Evolutionary conservation across 768 basidiomycete genomes (phyloP).

Genomic region (Kwoniella shandongensis): DNA sequence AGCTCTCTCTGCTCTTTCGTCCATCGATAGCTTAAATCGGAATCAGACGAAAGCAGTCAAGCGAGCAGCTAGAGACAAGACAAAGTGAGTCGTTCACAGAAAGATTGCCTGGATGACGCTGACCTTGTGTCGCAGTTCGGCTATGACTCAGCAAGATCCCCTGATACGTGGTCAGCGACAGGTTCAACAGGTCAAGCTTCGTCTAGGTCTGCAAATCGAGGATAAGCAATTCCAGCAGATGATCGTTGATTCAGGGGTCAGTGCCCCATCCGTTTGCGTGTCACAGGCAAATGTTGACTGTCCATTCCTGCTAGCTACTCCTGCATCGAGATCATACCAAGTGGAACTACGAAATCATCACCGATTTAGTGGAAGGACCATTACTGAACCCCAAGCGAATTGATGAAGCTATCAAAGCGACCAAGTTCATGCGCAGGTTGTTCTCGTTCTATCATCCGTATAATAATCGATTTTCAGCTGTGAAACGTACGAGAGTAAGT

Average conservation of each 20-base stretch:
- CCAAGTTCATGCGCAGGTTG: slow-evolving; percentile 83
- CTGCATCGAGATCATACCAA: slow-evolving; percentile 81
- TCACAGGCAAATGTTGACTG: neutral
- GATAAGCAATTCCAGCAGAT: slow-evolving; percentile 83
- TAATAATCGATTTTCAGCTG: slow-evolving; percentile 76
- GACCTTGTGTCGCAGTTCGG: slow-evolving; percentile 33
- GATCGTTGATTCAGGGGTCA: slow-evolving; percentile 81
- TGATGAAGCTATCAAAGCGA: slow-evolving; percentile 90
- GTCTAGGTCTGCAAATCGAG: slow-evolving; percentile 91
- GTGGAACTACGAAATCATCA: slow-evolving; percentile 87
- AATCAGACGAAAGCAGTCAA: slow-evolving; percentile 68
- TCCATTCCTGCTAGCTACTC: slow-evolving; percentile 63
- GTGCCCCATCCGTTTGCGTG: slow-evolving; percentile 10
- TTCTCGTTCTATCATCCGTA: slow-evolving; percentile 92
- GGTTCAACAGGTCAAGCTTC: slow-evolving; percentile 84
- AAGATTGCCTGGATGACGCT: neutral
- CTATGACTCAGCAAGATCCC: slow-evolving; percentile 68
- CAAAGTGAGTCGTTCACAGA: slow-evolving; percentile 12
- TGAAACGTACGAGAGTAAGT: slow-evolving; percentile 67
- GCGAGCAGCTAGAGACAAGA: slow-evolving; percentile 23
- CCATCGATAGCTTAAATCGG: slow-evolving; percentile 91
- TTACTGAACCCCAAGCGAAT: slow-evolving; percentile 84
- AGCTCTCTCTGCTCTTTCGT: slow-evolving; percentile 77
- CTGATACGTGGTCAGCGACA: slow-evolving; percentile 84
- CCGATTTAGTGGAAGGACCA: slow-evolving; percentile 88